Conservation (phyloP, 257 asterid genomes). For the Coffea canephora region DNA sequence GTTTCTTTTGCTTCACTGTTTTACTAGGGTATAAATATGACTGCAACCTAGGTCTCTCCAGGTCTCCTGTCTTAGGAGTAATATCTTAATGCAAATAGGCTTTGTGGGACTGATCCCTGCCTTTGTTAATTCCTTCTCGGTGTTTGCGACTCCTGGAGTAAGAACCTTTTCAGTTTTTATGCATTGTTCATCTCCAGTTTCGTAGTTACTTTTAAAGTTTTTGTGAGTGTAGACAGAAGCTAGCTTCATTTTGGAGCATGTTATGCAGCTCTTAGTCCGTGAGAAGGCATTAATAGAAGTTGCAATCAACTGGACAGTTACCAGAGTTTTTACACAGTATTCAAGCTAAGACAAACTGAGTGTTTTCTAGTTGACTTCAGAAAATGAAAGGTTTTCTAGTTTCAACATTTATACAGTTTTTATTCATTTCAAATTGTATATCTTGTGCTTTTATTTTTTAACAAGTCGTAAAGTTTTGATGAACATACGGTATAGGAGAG, state of each 20-base stretch:
- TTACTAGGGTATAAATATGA: conserved; percentile 13
- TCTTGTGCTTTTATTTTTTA: too few species aligned
- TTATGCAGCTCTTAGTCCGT: background rate
- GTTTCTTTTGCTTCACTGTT: background rate
- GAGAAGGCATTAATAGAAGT: background rate
- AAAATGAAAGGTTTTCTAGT: background rate
- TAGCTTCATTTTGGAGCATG: background rate
- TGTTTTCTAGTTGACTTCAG: too few species aligned
- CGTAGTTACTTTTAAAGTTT: background rate
- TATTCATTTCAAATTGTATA: background rate
- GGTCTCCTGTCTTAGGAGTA: background rate
- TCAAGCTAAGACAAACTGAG: background rate
- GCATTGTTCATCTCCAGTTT: conserved; percentile 13
- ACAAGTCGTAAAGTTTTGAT: background rate
- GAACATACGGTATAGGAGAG: background rate
- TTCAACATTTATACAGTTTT: background rate
- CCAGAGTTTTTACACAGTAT: background rate
- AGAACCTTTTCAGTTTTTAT: conserved; percentile 5
- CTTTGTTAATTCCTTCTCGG: conserved; percentile 14
- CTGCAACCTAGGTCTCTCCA: background rate
- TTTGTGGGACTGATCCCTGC: background rate
- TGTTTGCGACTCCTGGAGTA: background rate
- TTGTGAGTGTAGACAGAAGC: background rate
- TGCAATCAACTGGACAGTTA: background rate
- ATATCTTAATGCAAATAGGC: background rate